Conservation (phyloP, 768 basidiomycete species). For the Suillus luteus region DNA sequence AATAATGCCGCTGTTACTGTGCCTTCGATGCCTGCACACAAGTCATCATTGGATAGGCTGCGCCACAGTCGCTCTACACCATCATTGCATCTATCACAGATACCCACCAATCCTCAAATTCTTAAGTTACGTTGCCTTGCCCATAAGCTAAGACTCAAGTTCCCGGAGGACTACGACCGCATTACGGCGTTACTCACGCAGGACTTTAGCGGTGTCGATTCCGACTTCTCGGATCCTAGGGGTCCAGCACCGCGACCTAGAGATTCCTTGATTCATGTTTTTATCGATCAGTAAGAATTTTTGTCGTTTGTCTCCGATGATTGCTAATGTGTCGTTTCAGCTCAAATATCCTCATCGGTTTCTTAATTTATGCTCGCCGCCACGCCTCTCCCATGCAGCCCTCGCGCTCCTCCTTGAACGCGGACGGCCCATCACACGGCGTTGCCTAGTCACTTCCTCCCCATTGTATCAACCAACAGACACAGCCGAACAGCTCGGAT, state of each 20-base stretch:
- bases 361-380: slow-evolving; percentile 68
- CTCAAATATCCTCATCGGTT: slow-evolving; percentile 86
- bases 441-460: slow-evolving; percentile 79
- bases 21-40: slow-evolving; percentile 33
- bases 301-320: background rate
- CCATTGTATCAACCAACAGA: slow-evolving; percentile 86
- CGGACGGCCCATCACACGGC: slow-evolving; percentile 71
- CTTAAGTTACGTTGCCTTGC: slow-evolving; percentile 56
- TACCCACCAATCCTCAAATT: slow-evolving; percentile 48
- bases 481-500: slow-evolving; percentile 68
- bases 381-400: slow-evolving; percentile 73
- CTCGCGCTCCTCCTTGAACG: slow-evolving; percentile 80
- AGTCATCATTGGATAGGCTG: slow-evolving; percentile 28
- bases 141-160: slow-evolving; percentile 55
- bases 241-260: slow-evolving; percentile 34
- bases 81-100: slow-evolving; percentile 39
- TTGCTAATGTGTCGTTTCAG: slow-evolving; percentile 38
- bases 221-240: slow-evolving; percentile 37
- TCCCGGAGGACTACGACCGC: slow-evolving; percentile 50
- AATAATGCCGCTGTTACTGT: slow-evolving; percentile 21
- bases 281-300: slow-evolving; percentile 46
- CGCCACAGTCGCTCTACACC: slow-evolving; percentile 52
- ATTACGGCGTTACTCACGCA: slow-evolving; percentile 35
- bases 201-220: slow-evolving; percentile 37
- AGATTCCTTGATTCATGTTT: slow-evolving; percentile 41